Percentiles rank a stretch among this genome's conserved stretches.
Conservation (phyloP, 169 alveolate genomes). For the Plasmodium reichenowi region DNA sequence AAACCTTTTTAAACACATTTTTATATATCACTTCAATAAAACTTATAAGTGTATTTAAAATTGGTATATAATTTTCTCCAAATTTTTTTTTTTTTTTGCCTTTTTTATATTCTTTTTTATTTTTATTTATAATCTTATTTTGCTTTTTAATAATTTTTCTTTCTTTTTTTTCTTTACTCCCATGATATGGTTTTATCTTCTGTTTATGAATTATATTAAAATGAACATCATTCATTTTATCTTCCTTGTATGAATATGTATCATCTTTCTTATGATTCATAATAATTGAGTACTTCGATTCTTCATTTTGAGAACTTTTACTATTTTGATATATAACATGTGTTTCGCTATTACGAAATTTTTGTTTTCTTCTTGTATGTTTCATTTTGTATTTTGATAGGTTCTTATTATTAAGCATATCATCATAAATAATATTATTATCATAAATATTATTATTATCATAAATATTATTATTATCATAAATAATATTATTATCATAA, state of each 20-base stretch:
- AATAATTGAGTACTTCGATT: too few species aligned
- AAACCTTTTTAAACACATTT: conserved; percentile 62
- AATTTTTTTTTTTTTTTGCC: background rate
- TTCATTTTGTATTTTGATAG: too few species aligned
- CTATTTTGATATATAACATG: too few species aligned
- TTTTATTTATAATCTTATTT: background rate
- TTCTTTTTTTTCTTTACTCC: background rate
- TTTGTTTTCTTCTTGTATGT: too few species aligned
- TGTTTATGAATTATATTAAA: conserved; percentile 29
- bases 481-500: too few species aligned
- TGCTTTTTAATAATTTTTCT: background rate
- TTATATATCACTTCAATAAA: conserved; percentile 48
- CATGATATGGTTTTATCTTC: conserved; percentile 2
- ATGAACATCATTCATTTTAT: background rate
- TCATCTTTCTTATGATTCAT: background rate
- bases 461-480: too few species aligned
- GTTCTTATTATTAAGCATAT: too few species aligned
- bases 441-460: too few species aligned
- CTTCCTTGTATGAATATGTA: background rate
- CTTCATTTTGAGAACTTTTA: too few species aligned
- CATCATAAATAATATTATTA: too few species aligned
- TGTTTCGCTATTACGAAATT: too few species aligned
- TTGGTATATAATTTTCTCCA: conserved; percentile 1
- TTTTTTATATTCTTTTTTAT: conserved; percentile 3
- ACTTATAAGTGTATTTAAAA: conserved; percentile 23